phyloP scores from a whole-genome alignment of 495 filamentous ascomycete genomes.

The Penicillium taxi region DNA sequence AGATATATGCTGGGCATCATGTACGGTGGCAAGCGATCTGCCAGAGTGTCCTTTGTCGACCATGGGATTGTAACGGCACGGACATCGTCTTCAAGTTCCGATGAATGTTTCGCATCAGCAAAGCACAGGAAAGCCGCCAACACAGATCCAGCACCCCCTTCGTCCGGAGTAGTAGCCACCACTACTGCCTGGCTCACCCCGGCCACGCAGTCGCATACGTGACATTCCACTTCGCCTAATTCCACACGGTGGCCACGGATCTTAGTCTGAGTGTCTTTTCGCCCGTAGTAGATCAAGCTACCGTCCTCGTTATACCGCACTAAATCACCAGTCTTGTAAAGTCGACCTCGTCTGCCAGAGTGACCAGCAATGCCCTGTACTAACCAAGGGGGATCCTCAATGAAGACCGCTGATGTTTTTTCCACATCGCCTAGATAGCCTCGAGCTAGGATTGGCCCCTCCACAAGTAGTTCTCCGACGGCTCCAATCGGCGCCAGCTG shows the following conservation, averaged over 20 bases:
- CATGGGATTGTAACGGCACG: too few relatives aligned
- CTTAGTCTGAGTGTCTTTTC: constrained; percentile 36
- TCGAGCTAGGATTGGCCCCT: constrained; percentile 34
- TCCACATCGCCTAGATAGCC: constrained; percentile 33
- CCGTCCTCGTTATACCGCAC: constrained; percentile 19
- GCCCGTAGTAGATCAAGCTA: constrained; percentile 16
- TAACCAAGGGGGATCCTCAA: constrained; percentile 34
- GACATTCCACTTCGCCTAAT: constrained; percentile 31
- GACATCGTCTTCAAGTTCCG: too few relatives aligned
- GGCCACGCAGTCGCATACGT: background rate
- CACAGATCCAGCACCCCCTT: too few relatives aligned
- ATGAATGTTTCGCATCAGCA: too few relatives aligned
- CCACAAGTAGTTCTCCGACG: constrained; percentile 38
- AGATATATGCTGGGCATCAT: too few relatives aligned
- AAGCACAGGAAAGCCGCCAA: too few relatives aligned
- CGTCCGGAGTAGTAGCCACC: too few relatives aligned
- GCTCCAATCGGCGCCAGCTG: constrained; percentile 31
- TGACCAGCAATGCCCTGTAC: background rate
- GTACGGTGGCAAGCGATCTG: too few relatives aligned
- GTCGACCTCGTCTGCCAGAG: constrained; percentile 4
- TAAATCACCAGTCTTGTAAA: constrained; percentile 32
- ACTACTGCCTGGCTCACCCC: too few relatives aligned
- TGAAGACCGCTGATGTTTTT: constrained; percentile 27
- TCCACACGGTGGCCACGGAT: constrained; percentile 40
- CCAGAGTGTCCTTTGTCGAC: too few relatives aligned